These are phyloP conservation scores for Berkeleyomyces rouxiae DNA, from an alignment of 2,329 filamentous ascomycete species.

Conservation along the genomic window DNA sequence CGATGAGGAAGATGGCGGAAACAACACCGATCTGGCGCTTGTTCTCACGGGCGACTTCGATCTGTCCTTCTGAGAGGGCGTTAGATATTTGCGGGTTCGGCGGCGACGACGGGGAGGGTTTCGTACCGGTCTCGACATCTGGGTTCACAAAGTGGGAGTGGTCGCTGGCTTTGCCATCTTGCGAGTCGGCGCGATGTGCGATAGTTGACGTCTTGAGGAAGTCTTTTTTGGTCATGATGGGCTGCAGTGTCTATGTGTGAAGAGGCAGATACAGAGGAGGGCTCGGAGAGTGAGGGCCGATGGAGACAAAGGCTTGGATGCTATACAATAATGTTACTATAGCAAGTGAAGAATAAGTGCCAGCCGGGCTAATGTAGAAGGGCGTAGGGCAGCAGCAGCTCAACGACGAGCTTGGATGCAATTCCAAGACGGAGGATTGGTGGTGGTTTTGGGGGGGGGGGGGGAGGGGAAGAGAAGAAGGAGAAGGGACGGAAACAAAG, in stretches of 20 bases:
- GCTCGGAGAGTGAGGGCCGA: background rate
- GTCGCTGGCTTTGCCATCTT: background rate
- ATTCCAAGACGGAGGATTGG: background rate
- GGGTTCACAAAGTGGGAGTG: background rate
- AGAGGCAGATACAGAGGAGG: background rate
- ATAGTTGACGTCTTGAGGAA: background rate
- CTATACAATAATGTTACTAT: background rate
- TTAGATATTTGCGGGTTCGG: background rate
- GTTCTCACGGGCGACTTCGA: conserved; percentile 27
- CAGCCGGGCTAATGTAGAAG: background rate
- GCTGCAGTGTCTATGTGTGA: background rate
- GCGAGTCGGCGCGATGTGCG: background rate
- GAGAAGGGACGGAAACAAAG: background rate
- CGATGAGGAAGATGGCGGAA: conserved; percentile 41
- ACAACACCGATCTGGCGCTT: conserved; percentile 39
- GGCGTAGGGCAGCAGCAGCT: background rate
- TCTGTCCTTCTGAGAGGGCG: conserved; percentile 17
- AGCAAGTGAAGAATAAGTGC: background rate
- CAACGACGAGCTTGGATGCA: background rate
- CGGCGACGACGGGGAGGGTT: background rate
- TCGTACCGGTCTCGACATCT: conserved; percentile 4
- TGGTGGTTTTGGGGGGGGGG: background rate
- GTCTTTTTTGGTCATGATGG: background rate
- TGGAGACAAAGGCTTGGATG: background rate
- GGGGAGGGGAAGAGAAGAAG: background rate